phyloP scores from a whole-genome alignment of 2,329 filamentous ascomycete species.

The Tolypocladium endophyticum region DNA sequence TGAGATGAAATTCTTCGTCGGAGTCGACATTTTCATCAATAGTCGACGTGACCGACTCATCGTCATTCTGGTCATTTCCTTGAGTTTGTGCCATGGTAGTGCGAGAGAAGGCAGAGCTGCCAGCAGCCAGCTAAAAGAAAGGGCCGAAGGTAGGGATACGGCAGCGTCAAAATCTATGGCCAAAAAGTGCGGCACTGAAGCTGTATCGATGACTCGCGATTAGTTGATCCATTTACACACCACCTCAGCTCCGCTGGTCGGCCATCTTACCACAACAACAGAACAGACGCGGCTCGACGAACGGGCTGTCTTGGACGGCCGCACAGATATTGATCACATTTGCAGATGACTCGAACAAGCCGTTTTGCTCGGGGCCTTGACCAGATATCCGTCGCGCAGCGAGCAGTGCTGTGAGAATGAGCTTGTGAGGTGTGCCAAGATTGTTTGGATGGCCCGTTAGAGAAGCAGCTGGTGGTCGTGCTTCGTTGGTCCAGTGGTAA shows the following conservation, averaged over 20 bases:
- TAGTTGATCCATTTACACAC: not conserved
- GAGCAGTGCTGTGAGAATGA: not conserved
- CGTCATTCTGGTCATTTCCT: slow-evolving; percentile 10
- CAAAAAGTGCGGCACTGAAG: not conserved
- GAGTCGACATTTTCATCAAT: slow-evolving; percentile 20
- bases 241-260: not conserved
- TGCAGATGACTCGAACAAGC: not conserved
- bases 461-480: not conserved
- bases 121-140: not conserved
- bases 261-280: not conserved
- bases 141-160: not conserved
- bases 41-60: slow-evolving; percentile 22
- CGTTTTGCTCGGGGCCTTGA: not conserved
- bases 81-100: not conserved
- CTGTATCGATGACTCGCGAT: not conserved
- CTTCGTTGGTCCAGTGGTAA: not conserved
- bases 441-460: not conserved
- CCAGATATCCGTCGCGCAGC: not conserved
- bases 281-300: not conserved
- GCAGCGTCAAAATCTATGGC: not conserved
- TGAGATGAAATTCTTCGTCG: slow-evolving; percentile 38
- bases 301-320: not conserved
- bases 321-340: too few relatives aligned
- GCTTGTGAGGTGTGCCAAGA: not conserved
- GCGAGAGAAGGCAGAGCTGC: not conserved